Conservation (phyloP, 2,329 filamentous ascomycete genomes). For the Geoglossum cookeanum region DNA sequence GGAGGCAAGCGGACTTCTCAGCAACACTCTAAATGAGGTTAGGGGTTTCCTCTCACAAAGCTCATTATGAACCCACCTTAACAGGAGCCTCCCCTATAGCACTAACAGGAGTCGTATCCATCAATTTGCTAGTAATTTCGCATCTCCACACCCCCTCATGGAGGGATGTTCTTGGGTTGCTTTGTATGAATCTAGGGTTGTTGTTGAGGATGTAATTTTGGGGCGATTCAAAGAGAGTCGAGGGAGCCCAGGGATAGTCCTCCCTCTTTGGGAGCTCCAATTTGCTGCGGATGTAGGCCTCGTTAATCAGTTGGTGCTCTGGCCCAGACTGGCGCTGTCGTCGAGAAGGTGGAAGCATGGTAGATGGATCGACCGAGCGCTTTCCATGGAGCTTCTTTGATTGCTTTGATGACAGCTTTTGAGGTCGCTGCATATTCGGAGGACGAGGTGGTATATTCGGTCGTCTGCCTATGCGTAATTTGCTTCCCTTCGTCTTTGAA, state of each 20-base stretch:
- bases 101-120: neutral
- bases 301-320: neutral
- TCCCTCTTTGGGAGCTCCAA: neutral
- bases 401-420: neutral
- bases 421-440: neutral
- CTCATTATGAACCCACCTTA: neutral
- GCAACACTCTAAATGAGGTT: neutral
- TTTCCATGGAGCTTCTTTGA: neutral
- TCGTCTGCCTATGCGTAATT: neutral
- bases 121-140: neutral
- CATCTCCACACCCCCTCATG: neutral
- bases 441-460: neutral
- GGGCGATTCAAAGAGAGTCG: neutral
- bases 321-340: neutral
- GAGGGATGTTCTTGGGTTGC: neutral
- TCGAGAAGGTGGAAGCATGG: neutral
- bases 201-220: neutral
- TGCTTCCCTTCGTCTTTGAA: neutral
- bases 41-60: neutral
- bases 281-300: neutral
- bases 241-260: neutral
- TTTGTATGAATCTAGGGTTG: neutral
- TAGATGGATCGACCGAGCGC: neutral
- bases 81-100: neutral
- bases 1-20: slow-evolving; percentile 1